phyloP scores from a whole-genome alignment of 225 moss, liverwort and hornwort genomes.

The Sphagnum contortum region DNA sequence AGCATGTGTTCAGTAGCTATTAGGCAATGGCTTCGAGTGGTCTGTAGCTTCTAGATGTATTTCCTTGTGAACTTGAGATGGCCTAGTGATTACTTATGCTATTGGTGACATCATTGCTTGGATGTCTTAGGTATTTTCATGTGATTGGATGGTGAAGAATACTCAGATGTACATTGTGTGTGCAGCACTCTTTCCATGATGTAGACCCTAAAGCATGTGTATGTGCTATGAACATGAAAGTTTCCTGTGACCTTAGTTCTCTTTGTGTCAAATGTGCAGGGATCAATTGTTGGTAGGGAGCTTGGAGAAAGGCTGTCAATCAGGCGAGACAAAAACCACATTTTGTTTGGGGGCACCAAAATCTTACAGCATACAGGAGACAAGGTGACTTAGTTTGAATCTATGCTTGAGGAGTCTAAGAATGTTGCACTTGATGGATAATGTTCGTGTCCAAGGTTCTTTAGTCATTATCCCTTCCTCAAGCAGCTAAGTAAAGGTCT shows the following conservation, averaged over 20 bases:
- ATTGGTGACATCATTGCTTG: not conserved
- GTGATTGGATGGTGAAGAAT: not conserved
- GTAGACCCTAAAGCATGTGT: too few species aligned
- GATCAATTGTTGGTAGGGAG: conserved; percentile 66
- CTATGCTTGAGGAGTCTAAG: too few species aligned
- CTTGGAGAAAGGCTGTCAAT: conserved; percentile 68
- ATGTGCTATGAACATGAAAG: too few species aligned
- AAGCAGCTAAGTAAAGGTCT: too few species aligned
- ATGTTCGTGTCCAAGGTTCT: too few species aligned
- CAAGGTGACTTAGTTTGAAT: conserved; percentile 28
- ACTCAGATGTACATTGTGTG: not conserved
- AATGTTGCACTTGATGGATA: too few species aligned
- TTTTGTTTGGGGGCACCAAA: conserved; percentile 94
- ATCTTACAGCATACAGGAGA: conserved; percentile 91
- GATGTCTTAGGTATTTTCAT: not conserved
- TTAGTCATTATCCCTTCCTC: too few species aligned
- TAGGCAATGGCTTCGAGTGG: not conserved
- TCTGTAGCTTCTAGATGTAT: not conserved
- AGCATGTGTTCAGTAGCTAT: not conserved
- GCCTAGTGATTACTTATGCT: not conserved
- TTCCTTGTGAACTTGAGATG: too few species aligned
- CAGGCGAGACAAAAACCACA: conserved; percentile 84
- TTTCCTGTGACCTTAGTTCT: not conserved
- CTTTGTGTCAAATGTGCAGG: conserved; percentile 20
- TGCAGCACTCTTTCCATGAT: not conserved